phyloP scores from a whole-genome alignment of 805 yeast species.

The Wickerhamiella alocasiicola region DNA sequence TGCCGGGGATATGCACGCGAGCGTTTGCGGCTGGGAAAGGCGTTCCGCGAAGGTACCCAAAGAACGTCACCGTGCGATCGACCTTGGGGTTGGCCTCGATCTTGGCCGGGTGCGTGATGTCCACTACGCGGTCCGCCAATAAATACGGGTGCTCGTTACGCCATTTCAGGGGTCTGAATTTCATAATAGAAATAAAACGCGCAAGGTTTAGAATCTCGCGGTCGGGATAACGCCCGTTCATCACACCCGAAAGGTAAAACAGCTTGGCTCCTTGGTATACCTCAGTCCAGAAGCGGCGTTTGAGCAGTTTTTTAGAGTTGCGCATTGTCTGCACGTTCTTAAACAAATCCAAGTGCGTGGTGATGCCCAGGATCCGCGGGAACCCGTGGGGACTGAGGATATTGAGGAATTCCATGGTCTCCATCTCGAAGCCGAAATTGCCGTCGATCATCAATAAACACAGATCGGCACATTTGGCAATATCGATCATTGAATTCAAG shows the following conservation, averaged over 20 bases:
- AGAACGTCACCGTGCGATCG: constrained; percentile 81
- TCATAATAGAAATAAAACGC: constrained; percentile 91
- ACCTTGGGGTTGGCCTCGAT: constrained; percentile 69
- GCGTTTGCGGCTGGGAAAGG: constrained; percentile 59
- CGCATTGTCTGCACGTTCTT: constrained; percentile 79
- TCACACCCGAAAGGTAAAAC: constrained; percentile 86
- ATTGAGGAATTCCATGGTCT: constrained; percentile 95
- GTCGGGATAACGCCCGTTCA: constrained; percentile 96
- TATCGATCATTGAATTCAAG: constrained; percentile 88
- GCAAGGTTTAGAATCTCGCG: constrained; percentile 85
- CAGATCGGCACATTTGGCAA: constrained; percentile 89
- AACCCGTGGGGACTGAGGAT: constrained; percentile 97
- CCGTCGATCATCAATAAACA: constrained; percentile 87
- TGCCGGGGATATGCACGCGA: constrained; percentile 86
- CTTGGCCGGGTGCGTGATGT: constrained; percentile 80
- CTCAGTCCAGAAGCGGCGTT: constrained; percentile 97
- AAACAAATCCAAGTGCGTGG: constrained; percentile 91
- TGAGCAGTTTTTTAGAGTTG: constrained; percentile 80
- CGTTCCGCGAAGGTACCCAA: constrained; percentile 92
- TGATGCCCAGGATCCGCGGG: constrained; percentile 92
- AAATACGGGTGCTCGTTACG: constrained; percentile 95
- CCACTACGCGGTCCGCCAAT: constrained; percentile 82
- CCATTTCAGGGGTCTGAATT: constrained; percentile 98
- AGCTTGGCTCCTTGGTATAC: constrained; percentile 96
- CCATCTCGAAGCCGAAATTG: constrained; percentile 97